Base-by-base conservation (phyloP, 2,329 filamentous ascomycete species). In the Lachnellula subtilissima region DNA sequence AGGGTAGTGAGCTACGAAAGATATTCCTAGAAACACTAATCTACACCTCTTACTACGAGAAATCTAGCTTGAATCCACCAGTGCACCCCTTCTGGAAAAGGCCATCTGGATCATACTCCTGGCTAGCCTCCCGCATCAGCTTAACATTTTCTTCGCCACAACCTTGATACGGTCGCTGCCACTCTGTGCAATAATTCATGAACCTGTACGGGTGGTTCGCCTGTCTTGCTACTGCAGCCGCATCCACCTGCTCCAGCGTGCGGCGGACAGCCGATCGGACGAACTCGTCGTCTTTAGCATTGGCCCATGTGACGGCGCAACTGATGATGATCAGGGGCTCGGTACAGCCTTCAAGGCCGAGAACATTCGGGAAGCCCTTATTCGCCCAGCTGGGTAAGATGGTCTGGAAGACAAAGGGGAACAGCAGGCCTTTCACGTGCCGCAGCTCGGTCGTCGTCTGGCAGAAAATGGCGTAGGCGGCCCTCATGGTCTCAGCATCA, bases 31-130 rank as follows among this genome's bases (percentile, higher is more conserved):
- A 28, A 9, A 2, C 2, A 28, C 28, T 9, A 28, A 28, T 9
- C 28, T 28, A 28, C 8, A 28, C 8, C 28, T 28, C 28, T 9
- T 28, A 9, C 28, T 9, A 9, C 19, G 14, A 22, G 37, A 43
- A 14, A 17, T 43, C 52, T 37, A 54, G 45, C 48, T 66, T 67
- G 56, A 64, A 65, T 1, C 66, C 64, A 36, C 63, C 64, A 15
- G 59, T 61, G 28, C 51, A 32, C 23, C 60, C 51, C 19, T 25
- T 58, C 57, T 67, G 64, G 37, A 69, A 70, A 0, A 67, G 55
- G 15, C 53, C 53, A 2, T 51, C 49, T 0, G 64, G 64, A 52
- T 70, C 67, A 48, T 68, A 69, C 54, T 60, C 63, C 9, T 23
- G 46, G 11, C 64, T 63, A 1, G 58, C 64, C 36, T 60, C 56